phyloP scores from a whole-genome alignment of 805 yeast species.

The Candida michaelii region DNA sequence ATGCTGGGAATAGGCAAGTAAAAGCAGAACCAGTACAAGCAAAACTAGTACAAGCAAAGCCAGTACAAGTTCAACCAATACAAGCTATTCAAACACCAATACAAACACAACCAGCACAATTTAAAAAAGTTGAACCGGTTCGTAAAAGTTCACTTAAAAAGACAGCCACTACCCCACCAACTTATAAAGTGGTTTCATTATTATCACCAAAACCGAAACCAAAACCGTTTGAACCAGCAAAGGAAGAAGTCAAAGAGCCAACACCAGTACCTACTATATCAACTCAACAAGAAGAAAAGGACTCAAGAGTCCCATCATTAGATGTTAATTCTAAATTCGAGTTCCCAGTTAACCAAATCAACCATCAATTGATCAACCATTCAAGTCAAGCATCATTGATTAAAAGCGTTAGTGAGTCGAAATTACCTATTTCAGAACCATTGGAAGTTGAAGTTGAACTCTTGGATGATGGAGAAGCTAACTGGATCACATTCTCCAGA shows the following conservation, averaged over 20 bases:
- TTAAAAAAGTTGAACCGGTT: too few relatives aligned
- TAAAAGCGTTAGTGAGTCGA: slow-evolving; percentile 6
- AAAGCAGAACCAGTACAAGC: background rate
- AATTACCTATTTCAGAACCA: slow-evolving; percentile 7
- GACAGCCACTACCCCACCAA: background rate
- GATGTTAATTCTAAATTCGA: slow-evolving; percentile 31
- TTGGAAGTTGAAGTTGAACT: background rate
- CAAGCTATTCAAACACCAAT: background rate
- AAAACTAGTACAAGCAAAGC: too few relatives aligned
- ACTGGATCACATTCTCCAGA: slow-evolving; percentile 27
- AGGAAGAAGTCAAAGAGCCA: background rate
- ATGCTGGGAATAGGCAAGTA: too few relatives aligned
- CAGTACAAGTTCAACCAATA: too few relatives aligned
- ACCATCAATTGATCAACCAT: slow-evolving; percentile 4
- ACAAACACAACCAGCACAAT: too few relatives aligned
- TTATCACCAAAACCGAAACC: slow-evolving; percentile 3
- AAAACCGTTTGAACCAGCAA: background rate
- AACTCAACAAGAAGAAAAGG: background rate
- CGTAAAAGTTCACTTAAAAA: too few relatives aligned
- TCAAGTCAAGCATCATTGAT: slow-evolving; percentile 6
- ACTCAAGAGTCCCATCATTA: slow-evolving; percentile 12
- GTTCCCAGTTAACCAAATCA: slow-evolving; percentile 22
- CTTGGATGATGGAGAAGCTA: slow-evolving; percentile 20
- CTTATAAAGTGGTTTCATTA: slow-evolving; percentile 2
- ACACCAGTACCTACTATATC: background rate